These are phyloP conservation scores for Boechera stricta DNA, from an alignment of 345 rosid species.

Conservation along the genomic window DNA sequence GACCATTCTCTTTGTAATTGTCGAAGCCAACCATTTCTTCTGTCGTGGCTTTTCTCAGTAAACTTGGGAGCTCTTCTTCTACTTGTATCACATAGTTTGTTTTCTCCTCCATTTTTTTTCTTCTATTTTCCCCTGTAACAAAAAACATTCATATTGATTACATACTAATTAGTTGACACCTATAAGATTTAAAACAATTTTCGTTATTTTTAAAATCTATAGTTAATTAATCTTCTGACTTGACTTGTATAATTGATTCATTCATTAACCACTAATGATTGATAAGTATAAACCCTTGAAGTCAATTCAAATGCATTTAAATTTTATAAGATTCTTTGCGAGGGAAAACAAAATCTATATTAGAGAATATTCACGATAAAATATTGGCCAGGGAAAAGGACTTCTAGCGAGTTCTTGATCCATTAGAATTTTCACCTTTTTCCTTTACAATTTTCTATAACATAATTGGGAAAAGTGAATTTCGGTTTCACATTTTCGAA, in stretches of 20 bases:
- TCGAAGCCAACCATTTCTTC: conserved; percentile 63
- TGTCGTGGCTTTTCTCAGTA: conserved; percentile 52
- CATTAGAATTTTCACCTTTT: neutral
- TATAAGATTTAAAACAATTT: neutral
- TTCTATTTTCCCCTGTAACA: neutral
- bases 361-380: conserved; percentile 12
- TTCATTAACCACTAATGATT: neutral
- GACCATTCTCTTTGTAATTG: conserved; percentile 27
- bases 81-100: conserved; percentile 13
- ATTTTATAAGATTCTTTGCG: neutral
- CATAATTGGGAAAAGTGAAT: neutral
- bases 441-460: neutral
- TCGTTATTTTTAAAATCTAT: neutral
- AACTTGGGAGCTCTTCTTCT: conserved; percentile 53
- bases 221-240: neutral
- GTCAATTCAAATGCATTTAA: neutral
- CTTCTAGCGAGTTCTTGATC: conserved; percentile 22
- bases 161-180: neutral
- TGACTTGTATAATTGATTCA: conserved; percentile 11
- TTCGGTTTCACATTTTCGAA: neutral
- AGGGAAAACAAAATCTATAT: neutral
- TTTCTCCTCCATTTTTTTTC: conserved; percentile 45
- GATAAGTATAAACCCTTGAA: neutral
- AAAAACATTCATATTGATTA: neutral
- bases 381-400: conserved; percentile 12